Evolutionary conservation across 805 yeast genomes (phyloP).

Genomic region (Nakazawaea populi): DNA sequence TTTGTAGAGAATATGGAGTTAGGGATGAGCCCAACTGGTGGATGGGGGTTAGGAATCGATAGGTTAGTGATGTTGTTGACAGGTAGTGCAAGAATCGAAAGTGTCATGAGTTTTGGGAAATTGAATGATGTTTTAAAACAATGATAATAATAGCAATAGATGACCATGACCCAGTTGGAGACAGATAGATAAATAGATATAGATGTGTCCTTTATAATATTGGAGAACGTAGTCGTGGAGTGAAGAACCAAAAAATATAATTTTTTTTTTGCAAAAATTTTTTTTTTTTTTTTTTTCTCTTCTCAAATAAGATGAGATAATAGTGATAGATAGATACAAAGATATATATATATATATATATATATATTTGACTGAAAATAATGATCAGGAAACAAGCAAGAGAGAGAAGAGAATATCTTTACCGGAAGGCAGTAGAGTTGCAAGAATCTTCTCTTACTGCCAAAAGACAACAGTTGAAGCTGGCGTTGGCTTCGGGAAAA

Average conservation of each 20-base stretch:
- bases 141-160: conserved; percentile 18
- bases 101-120: conserved; percentile 71
- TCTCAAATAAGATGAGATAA: neutral
- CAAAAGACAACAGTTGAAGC: conserved; percentile 79
- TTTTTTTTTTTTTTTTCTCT: neutral
- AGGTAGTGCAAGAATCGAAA: conserved; percentile 60
- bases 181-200: too few relatives aligned
- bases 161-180: neutral
- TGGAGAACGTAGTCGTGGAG: too few relatives aligned
- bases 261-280: neutral
- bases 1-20: conserved; percentile 78
- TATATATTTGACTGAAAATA: neutral
- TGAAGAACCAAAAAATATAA: too few relatives aligned
- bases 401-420: conserved; percentile 91
- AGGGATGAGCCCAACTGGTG: conserved; percentile 97
- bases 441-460: conserved; percentile 85
- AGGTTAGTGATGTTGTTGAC: conserved; percentile 76
- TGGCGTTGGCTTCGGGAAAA: conserved; percentile 88
- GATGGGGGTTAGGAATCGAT: conserved; percentile 96
- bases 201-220: too few relatives aligned
- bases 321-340: neutral
- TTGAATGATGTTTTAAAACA: conserved; percentile 65
- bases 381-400: conserved; percentile 91
- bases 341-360: neutral
- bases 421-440: conserved; percentile 80